A percentile compares a stretch with the other conserved stretches of the same genome.
Evolutionary conservation across 1,139 yeast genomes (phyloP).

Genomic region (Saccharomyces hybrid): DNA sequence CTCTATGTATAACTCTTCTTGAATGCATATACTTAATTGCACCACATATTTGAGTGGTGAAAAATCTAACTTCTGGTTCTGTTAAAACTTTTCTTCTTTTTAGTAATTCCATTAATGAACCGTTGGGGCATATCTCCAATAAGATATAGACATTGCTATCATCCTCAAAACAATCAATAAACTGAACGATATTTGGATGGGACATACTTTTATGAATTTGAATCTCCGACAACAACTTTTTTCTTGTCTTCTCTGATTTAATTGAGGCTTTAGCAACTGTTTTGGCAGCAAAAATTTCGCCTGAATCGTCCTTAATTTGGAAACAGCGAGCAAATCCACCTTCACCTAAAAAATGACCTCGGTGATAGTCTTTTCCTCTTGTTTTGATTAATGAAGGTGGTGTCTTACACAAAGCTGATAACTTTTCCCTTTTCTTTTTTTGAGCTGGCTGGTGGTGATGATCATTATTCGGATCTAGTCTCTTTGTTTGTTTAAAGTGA

Average conservation of each 20-base stretch:
- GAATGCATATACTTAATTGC: slow-evolving; percentile 90
- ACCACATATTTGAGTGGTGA: slow-evolving; percentile 89
- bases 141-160: slow-evolving; percentile 87
- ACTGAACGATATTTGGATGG: slow-evolving; percentile 86
- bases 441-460: slow-evolving; percentile 23
- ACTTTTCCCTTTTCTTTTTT: slow-evolving; percentile 73
- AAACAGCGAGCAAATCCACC: slow-evolving; percentile 99
- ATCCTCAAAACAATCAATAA: slow-evolving; percentile 92
- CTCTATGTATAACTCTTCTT: slow-evolving; percentile 92
- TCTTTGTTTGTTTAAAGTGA: slow-evolving; percentile 5
- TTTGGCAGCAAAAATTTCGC: slow-evolving; percentile 89
- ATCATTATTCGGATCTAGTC: slow-evolving; percentile 12
- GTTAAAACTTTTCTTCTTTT: slow-evolving; percentile 74
- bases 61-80: slow-evolving; percentile 87
- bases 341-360: slow-evolving; percentile 90
- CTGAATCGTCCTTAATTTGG: slow-evolving; percentile 86
- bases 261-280: slow-evolving; percentile 96
- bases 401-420: slow-evolving; percentile 80
- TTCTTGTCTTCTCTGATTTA: slow-evolving; percentile 82
- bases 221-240: slow-evolving; percentile 84
- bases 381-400: slow-evolving; percentile 90
- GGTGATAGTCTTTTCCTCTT: slow-evolving; percentile 82
- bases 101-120: slow-evolving; percentile 85
- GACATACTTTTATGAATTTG: slow-evolving; percentile 87
- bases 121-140: slow-evolving; percentile 90